Evolutionary conservation across 768 basidiomycete genomes (phyloP).

Genomic region (Lentinus tigrinus): DNA sequence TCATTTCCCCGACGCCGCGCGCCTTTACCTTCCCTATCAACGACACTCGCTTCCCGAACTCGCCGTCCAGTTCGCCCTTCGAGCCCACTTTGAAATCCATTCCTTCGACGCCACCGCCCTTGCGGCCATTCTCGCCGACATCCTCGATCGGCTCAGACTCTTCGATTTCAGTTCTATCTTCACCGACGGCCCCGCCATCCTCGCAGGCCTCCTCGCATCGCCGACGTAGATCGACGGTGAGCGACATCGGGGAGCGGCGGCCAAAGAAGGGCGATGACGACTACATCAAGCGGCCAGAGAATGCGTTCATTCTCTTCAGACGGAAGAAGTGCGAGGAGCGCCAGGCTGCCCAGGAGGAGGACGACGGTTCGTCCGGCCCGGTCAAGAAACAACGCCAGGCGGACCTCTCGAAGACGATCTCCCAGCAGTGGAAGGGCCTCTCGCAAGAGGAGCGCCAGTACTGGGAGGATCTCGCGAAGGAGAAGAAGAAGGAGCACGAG

Average conservation of each 20-base stretch:
- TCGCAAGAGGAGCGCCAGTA: constrained; percentile 61
- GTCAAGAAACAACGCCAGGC: constrained; percentile 76
- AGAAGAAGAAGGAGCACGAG: constrained; percentile 80
- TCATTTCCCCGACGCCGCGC: constrained; percentile 67
- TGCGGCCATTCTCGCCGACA: constrained; percentile 36
- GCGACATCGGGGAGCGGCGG: constrained; percentile 34
- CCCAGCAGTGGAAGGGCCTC: constrained; percentile 76
- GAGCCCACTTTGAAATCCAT: constrained; percentile 60
- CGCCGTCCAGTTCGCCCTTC: constrained; percentile 69
- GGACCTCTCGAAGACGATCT: constrained; percentile 80
- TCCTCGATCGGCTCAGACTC: constrained; percentile 42
- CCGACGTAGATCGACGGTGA: constrained; percentile 34
- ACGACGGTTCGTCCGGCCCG: constrained; percentile 32
- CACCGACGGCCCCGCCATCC: constrained; percentile 25
- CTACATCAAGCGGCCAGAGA: constrained; percentile 82
- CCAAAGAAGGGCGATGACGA: constrained; percentile 73
- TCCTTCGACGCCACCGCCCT: constrained; percentile 45
- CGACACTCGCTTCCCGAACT: constrained; percentile 53
- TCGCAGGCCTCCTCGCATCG: constrained; percentile 32
- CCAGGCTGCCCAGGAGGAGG: constrained; percentile 54
- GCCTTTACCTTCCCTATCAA: constrained; percentile 60
- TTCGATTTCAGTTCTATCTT: constrained; percentile 28
- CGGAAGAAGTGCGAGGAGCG: constrained; percentile 76
- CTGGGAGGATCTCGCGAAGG: constrained; percentile 78
- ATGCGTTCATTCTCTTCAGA: constrained; percentile 84